A percentile compares a stretch with the other conserved stretches of the same genome.
Evolutionary conservation across 345 rosid species (phyloP).

Genomic region (Punica granatum): DNA sequence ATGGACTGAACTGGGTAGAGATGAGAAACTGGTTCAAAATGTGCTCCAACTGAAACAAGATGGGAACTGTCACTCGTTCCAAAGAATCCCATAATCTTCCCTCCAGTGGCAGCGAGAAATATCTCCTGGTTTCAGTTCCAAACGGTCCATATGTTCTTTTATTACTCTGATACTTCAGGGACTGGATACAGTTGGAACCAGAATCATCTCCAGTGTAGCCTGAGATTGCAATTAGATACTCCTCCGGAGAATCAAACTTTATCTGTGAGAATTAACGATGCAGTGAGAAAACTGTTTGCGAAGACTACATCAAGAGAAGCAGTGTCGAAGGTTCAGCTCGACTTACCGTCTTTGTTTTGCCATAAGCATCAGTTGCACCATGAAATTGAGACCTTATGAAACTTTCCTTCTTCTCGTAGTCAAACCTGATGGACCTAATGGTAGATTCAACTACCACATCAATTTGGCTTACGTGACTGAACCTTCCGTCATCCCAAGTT

Average conservation of each 20-base stretch:
- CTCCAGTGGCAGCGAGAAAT: not conserved
- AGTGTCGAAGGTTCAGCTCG: not conserved
- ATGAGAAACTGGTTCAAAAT: slow-evolving; percentile 1
- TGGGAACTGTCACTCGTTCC: not conserved
- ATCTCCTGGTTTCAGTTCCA: not conserved
- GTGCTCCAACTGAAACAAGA: slow-evolving; percentile 1
- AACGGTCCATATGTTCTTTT: slow-evolving; percentile 5
- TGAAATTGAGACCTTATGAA: not conserved
- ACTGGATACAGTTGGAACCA: not conserved
- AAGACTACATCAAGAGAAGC: not conserved
- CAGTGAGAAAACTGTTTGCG: not conserved
- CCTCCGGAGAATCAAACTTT: not conserved
- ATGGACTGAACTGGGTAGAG: not conserved
- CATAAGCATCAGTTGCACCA: not conserved
- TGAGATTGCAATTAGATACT: not conserved
- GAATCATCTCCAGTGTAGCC: not conserved
- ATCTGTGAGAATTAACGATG: not conserved
- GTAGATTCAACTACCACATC: slow-evolving; percentile 2
- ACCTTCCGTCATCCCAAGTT: slow-evolving; percentile 4
- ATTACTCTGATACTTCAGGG: not conserved
- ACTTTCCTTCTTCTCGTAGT: not conserved
- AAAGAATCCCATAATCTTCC: slow-evolving; percentile 1
- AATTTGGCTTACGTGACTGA: not conserved
- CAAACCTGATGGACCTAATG: slow-evolving; percentile 3
- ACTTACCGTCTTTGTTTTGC: not conserved